Evolutionary conservation across 176 grass and related monocot genomes (phyloP).

Genomic region (Aegilops sharonensis): DNA sequence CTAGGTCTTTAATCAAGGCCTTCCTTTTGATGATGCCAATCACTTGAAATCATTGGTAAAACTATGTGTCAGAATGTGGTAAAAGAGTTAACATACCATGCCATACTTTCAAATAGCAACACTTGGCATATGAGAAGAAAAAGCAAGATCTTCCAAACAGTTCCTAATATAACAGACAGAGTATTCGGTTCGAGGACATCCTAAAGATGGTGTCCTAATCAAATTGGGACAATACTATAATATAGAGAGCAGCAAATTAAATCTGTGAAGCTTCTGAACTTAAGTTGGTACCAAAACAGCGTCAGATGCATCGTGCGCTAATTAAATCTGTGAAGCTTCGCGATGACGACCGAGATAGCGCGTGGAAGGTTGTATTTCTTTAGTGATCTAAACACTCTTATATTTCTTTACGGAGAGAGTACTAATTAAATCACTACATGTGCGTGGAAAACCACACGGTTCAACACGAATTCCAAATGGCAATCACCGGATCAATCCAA

Average conservation of each 20-base stretch:
- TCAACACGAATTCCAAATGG: not conserved
- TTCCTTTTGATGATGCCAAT: constrained; percentile 90
- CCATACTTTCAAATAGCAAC: not conserved
- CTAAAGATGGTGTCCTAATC: not conserved
- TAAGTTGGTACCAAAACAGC: not conserved
- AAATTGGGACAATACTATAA: not conserved
- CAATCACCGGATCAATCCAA: not conserved
- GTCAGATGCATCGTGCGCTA: not conserved
- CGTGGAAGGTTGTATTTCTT: no score
- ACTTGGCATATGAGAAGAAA: not conserved
- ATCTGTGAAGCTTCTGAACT: not conserved
- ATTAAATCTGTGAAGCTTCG: not conserved
- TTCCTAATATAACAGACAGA: not conserved
- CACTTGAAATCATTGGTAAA: constrained; percentile 51
- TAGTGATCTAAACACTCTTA: no score
- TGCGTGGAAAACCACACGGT: not conserved
- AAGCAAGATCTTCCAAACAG: not conserved
- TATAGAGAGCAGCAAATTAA: not conserved
- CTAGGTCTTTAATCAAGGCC: constrained; percentile 86
- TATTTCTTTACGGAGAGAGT: no score
- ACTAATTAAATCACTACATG: not conserved
- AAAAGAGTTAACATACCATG: not conserved
- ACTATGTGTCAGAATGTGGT: not conserved
- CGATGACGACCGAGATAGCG: not conserved
- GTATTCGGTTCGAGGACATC: not conserved